Evolutionary conservation across 1,284 basidiomycete genomes (phyloP).

Genomic region (Rhizoctonia solani): DNA sequence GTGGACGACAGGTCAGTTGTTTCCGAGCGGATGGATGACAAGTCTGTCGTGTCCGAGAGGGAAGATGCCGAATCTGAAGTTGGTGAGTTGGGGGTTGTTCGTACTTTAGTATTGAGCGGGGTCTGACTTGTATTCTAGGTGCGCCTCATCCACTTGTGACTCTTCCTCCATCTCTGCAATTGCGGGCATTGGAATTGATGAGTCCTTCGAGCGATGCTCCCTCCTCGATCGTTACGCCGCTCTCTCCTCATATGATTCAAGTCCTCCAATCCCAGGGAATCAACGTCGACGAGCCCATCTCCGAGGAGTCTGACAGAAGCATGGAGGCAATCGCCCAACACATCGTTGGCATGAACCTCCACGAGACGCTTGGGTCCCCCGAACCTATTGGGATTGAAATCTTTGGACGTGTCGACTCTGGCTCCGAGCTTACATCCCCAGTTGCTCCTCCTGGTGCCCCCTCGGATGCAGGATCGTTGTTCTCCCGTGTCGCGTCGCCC

Average conservation of each 20-base stretch:
- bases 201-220: neutral
- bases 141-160: neutral
- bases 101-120: neutral
- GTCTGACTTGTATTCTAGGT: neutral
- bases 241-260: constrained; percentile 11
- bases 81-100: no score
- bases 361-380: neutral
- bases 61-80: neutral
- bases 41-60: neutral
- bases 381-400: neutral
- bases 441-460: constrained; percentile 19
- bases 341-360: constrained; percentile 15
- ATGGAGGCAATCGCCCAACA: neutral
- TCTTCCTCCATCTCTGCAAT: neutral
- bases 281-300: neutral
- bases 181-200: constrained; percentile 1
- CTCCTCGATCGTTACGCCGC: constrained; percentile 21
- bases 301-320: neutral
- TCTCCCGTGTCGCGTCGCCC: constrained; percentile 22
- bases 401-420: neutral
- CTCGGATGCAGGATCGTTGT: constrained; percentile 15
- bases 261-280: neutral
- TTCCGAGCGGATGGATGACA: neutral
- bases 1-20: neutral
- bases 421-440: constrained; percentile 1